Percentiles rank a stretch among this genome's conserved stretches.
These are phyloP conservation scores for Apiospora arundinis DNA, from an alignment of 2,329 filamentous ascomycete genomes.

Conservation along the genomic window DNA sequence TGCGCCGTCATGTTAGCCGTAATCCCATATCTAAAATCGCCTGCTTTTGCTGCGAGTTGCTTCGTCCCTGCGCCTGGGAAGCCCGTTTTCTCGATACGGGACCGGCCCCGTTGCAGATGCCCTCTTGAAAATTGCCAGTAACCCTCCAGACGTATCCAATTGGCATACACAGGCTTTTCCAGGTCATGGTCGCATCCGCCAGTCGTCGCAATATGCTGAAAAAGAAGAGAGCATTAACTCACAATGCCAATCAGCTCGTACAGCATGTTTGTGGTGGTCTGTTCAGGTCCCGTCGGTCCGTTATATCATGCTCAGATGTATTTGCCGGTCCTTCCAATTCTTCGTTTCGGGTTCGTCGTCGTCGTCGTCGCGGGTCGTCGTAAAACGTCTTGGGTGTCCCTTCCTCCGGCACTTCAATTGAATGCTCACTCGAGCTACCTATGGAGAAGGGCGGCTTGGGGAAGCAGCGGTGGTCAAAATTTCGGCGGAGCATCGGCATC, in stretches of 20 bases:
- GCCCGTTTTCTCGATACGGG: background rate
- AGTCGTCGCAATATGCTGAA: background rate
- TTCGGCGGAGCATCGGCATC: slow-evolving; percentile 18
- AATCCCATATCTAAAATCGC: background rate
- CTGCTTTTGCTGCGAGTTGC: background rate
- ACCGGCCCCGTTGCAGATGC: background rate
- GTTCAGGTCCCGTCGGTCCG: background rate
- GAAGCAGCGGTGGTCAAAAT: background rate
- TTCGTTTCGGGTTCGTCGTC: background rate
- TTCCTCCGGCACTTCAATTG: no score
- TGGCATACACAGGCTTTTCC: background rate
- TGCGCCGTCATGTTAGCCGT: background rate
- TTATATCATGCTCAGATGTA: slow-evolving; percentile 13
- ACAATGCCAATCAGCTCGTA: slow-evolving; percentile 98
- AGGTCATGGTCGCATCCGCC: background rate
- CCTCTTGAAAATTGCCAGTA: no score
- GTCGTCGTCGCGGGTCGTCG: background rate
- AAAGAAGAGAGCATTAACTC: slow-evolving; percentile 44
- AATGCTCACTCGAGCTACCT: no score
- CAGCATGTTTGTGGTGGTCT: slow-evolving; percentile 68
- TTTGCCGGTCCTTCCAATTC: no score
- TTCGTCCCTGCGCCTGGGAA: no score
- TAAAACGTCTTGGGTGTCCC: background rate
- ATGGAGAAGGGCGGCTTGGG: background rate
- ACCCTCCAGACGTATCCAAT: background rate